Evolutionary conservation across 2,329 filamentous ascomycete species (phyloP), one percentile per base, ranked within the genome.

Genomic region (Pseudocercospora pini-densiflorae): DNA sequence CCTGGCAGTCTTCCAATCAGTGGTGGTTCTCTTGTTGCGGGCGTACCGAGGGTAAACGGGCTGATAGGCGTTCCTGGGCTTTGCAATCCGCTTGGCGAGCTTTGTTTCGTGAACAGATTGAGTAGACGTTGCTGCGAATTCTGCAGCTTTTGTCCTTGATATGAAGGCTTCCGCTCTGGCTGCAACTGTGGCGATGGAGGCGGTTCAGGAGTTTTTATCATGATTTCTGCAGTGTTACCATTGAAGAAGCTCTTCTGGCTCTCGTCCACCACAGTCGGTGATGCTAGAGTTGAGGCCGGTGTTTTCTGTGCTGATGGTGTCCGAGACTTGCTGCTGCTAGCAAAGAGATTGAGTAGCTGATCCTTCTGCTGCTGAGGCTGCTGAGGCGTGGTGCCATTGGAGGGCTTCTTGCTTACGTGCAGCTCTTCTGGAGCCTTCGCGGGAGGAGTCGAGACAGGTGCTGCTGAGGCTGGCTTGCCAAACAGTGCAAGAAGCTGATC

Each of bases 31-130:
- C 61, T 67, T 9, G 64, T 64, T 12, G 69, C 70, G 5, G 73
- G 73, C n/a, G 75, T 74, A 5, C 75, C 71, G 21, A 77, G 74
- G 14, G 70, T 71, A 66, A 76, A 76, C 1, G 76, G 76, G 10
- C 72, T 74, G 47, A 75, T 75, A 1, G 76, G 75, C 9, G 75
- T 76, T 19, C 71, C 72, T 10, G 74, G 54, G 27, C 73, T 76
- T 36, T 62, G 54, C 14, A 58, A 29, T 27, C 59, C 63, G 29
- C 62, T 64, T 61, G 62, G 40, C 45, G 59, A 64, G 40, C 49
- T 57, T 3, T 71, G 68, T 33, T 68, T 69, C 21, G 68, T 75
- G 65, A 77, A 77, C 4, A 77, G 68, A 62, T 74, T 73, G 12
- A 76, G 68, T 5, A 77, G 70, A 6, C 64, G 40, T 23, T 74